Evolutionary conservation across 495 filamentous ascomycete genomes (phyloP), one percentile per base, ranked within the genome.

Genomic region (Aspergillus wentii): DNA sequence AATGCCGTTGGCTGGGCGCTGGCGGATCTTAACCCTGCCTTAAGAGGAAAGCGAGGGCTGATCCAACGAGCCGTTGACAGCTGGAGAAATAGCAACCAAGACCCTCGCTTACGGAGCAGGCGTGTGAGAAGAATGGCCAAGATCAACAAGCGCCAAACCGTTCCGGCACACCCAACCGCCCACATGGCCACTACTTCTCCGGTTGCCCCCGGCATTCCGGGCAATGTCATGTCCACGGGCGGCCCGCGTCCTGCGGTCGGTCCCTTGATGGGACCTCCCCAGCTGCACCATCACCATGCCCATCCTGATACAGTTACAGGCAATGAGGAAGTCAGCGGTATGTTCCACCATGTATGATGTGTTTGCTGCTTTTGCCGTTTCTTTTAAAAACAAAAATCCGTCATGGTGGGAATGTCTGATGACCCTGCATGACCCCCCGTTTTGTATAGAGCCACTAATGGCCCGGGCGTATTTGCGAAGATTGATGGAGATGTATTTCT

Each of bases 1-100:
- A 98, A 98, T 62, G 87, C 88, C 0, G 91, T 98, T 9, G 92
- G 92, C 13, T 98, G 92, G 92, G 92, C 90, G 16, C 63, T 98
- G 43, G 94, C 94, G 2, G 82, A 95, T 47, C 71, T 97, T 27
- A 98, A 98, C 58, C 83, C 88, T 1, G 83, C 83, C 30, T 74
- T 98, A 18, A 74, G 90, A 34, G 91, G 88, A 34, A 98, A 98
- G 66, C 79, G 92, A 33, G 92, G 92, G 7, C 72, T 98, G 44
- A 98, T 98, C 43, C 92, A 98, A 63, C 78, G 92, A 33, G 92
- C 92, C 14, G 92, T 98, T 21, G 92, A 98, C 63, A 96, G 91
- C 61, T 97, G 92, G 92, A 72, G 92, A 32, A 98, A 98, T 62
- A 97, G 94, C 72, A 97, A 97, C 62, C 88, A 95, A 63, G 92